Conservation (phyloP, 192 early-diverging fungal genomes). For the Entomortierella parvispora region DNA sequence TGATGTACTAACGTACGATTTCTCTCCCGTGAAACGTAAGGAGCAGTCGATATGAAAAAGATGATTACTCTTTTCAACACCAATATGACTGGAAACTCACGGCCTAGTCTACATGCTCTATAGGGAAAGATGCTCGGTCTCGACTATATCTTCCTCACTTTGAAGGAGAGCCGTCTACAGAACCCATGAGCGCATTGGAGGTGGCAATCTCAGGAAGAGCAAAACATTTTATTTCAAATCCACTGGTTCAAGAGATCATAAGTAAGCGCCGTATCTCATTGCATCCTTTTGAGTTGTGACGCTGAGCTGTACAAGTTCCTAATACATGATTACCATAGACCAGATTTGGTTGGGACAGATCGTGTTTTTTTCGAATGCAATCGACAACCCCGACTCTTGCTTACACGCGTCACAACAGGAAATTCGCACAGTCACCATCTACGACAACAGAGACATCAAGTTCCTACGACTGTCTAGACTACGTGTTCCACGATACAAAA, state of each 20-base stretch:
- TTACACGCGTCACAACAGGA: slow-evolving; percentile 41
- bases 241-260: slow-evolving; percentile 52
- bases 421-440: slow-evolving; percentile 38
- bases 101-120: background rate
- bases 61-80: background rate
- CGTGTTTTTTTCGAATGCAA: slow-evolving; percentile 52
- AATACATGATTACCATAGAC: too few species aligned
- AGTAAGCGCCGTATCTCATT: slow-evolving; percentile 27
- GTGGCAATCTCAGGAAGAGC: slow-evolving; percentile 54
- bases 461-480: slow-evolving; percentile 49
- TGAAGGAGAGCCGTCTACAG: slow-evolving; percentile 36
- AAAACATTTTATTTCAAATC: slow-evolving; percentile 53
- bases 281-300: background rate
- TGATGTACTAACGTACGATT: slow-evolving; percentile 53
- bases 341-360: slow-evolving; percentile 56
- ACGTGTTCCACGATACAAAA: slow-evolving; percentile 54
- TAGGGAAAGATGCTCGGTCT: slow-evolving; percentile 28
- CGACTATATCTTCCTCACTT: slow-evolving; percentile 37
- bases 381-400: slow-evolving; percentile 45
- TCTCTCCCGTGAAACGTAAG: slow-evolving; percentile 44
- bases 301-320: too few species aligned
- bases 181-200: slow-evolving; percentile 54
- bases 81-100: background rate
- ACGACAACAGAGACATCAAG: slow-evolving; percentile 37
- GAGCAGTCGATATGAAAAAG: background rate